Percentiles rank a stretch among this genome's conserved stretches.
These are phyloP conservation scores for Neoarthrinium moseri DNA, from an alignment of 2,329 filamentous ascomycete genomes.

Conservation along the genomic window DNA sequence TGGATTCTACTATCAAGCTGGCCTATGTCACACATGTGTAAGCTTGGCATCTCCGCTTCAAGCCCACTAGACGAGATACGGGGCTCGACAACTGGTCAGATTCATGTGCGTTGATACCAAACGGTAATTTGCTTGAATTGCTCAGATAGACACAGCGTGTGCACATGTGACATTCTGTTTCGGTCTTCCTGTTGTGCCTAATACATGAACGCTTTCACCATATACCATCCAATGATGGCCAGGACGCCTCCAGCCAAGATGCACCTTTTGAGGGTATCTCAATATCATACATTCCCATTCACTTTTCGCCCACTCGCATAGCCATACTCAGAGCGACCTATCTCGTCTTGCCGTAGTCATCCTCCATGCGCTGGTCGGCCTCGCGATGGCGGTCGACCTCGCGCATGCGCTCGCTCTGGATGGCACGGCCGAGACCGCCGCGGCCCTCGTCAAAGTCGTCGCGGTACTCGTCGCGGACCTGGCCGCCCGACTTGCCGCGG, in stretches of 20 bases:
- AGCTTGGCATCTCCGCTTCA: too few relatives aligned
- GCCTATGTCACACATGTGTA: too few relatives aligned
- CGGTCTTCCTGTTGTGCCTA: too few relatives aligned
- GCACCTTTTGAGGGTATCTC: slow-evolving; percentile 18
- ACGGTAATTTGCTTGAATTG: too few relatives aligned
- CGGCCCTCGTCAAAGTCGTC: slow-evolving; percentile 96
- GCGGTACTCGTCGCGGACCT: slow-evolving; percentile 96
- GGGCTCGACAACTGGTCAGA: too few relatives aligned
- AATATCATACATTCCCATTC: slow-evolving; percentile 14
- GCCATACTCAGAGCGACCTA: slow-evolving; percentile 25
- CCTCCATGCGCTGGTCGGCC: slow-evolving; percentile 43
- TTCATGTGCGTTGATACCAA: too few relatives aligned
- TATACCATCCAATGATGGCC: slow-evolving; percentile 10
- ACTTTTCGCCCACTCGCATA: slow-evolving; percentile 7
- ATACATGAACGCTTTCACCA: too few relatives aligned
- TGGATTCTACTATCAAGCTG: too few relatives aligned
- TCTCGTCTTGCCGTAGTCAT: slow-evolving; percentile 57
- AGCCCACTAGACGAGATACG: neutral
- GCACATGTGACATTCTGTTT: too few relatives aligned
- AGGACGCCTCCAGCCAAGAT: too few relatives aligned
- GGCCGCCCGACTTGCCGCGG: slow-evolving; percentile 90
- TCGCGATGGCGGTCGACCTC: slow-evolving; percentile 41
- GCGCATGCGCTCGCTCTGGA: slow-evolving; percentile 48
- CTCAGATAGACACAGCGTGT: too few relatives aligned
- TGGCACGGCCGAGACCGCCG: slow-evolving; percentile 81